Conservation (phyloP, 164 flowering plant species). For the Magnolia sinica region DNA sequence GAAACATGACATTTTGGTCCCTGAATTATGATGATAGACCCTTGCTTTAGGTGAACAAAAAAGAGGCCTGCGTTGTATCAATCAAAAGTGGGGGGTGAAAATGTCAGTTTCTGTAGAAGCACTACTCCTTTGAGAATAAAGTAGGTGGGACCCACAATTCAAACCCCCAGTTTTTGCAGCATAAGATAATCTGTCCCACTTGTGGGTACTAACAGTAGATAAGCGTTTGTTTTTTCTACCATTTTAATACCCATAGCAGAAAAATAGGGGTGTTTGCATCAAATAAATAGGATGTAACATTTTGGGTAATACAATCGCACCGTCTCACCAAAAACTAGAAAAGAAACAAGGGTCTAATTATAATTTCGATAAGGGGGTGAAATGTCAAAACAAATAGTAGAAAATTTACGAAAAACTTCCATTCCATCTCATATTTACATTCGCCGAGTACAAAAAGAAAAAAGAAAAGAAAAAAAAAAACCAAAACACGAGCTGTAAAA, state of each 20-base stretch:
- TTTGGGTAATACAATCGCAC: neutral
- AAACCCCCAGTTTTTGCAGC: no score
- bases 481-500: neutral
- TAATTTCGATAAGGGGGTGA: neutral
- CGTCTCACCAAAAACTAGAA: neutral
- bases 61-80: neutral
- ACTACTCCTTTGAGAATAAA: no score
- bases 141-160: no score
- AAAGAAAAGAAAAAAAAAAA: neutral
- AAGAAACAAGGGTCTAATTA: neutral
- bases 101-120: no score
- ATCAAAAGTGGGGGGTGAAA: neutral
- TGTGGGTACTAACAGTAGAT: no score
- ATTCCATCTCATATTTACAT: conserved; percentile 1
- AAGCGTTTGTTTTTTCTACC: no score
- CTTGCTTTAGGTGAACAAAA: no score
- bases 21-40: no score
- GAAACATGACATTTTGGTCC: neutral
- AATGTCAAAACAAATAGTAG: neutral
- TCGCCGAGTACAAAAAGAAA: neutral
- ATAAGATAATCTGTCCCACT: no score
- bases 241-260: no score
- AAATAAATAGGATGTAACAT: neutral
- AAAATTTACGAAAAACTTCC: neutral
- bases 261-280: neutral